phyloP scores from a whole-genome alignment of 140 eudicot genomes.

The Bidens hawaiensis region DNA sequence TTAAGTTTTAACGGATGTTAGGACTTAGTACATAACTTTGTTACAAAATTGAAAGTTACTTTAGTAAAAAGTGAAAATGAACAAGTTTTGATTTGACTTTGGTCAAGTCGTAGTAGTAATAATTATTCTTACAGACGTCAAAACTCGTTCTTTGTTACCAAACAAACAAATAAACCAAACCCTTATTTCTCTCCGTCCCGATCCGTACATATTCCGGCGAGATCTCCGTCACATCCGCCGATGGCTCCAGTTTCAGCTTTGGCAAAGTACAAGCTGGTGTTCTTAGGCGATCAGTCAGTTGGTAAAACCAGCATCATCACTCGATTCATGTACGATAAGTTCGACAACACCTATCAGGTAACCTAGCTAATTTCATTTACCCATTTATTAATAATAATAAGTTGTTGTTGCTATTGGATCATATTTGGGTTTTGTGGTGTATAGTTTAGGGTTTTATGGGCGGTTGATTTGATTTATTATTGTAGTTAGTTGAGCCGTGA shows the following conservation, averaged over 20 bases:
- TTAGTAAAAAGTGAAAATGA: too few species aligned
- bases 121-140: background rate
- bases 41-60: too few species aligned
- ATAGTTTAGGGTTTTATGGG: background rate
- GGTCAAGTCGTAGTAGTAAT: conserved; percentile 13
- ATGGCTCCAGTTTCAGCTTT: conserved; percentile 83
- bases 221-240: conserved; percentile 35
- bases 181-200: conserved; percentile 20
- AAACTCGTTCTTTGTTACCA: background rate
- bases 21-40: too few species aligned
- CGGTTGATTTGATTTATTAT: conserved; percentile 13
- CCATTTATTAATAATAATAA: background rate
- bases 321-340: conserved; percentile 74
- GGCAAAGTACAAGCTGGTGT: conserved; percentile 74
- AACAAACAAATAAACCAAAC: conserved; percentile 6
- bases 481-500: conserved; percentile 7
- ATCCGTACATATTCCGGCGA: conserved; percentile 29
- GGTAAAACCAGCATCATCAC: conserved; percentile 79
- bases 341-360: conserved; percentile 82
- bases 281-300: conserved; percentile 78
- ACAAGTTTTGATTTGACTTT: background rate
- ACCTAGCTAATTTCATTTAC: background rate
- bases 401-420: background rate
- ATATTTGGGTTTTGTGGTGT: background rate
- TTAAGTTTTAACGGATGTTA: too few species aligned